Conservation (phyloP, 177 flowering plant genomes). For the Telopea speciosissima region DNA sequence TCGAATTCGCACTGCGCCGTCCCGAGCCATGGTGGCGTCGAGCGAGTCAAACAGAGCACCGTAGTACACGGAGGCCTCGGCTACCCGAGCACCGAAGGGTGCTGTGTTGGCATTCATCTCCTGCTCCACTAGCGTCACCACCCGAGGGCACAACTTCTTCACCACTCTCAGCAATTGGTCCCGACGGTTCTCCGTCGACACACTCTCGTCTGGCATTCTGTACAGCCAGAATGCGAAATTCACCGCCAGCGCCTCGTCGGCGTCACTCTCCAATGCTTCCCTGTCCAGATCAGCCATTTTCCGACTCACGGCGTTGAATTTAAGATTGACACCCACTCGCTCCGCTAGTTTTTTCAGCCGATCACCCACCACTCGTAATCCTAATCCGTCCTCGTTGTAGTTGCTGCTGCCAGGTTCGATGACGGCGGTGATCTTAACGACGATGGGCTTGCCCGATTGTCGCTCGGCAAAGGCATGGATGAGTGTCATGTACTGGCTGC, state of each 20-base stretch:
- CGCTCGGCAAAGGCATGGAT: constrained; percentile 41
- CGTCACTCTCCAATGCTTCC: constrained; percentile 42
- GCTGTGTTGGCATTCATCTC: constrained; percentile 82
- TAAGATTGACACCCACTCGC: constrained; percentile 33
- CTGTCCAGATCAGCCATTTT: constrained; percentile 38
- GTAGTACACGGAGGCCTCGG: constrained; percentile 48
- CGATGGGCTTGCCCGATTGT: constrained; percentile 15
- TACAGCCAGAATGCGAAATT: constrained; percentile 67
- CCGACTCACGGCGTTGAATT: constrained; percentile 23
- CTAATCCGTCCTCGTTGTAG: constrained; percentile 22
- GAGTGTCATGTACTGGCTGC: constrained; percentile 44
- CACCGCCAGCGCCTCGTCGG: constrained; percentile 62
- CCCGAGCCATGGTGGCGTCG: constrained; percentile 42
- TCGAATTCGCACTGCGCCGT: constrained; percentile 31
- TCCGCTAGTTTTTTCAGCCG: constrained; percentile 40
- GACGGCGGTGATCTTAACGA: constrained; percentile 49
- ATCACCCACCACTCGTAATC: constrained; percentile 30
- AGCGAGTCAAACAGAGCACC: constrained; percentile 69
- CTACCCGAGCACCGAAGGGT: constrained; percentile 56
- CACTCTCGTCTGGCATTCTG: constrained; percentile 85
- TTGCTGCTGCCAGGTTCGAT: constrained; percentile 10
- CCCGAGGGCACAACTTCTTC: constrained; percentile 48
- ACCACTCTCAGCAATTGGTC: constrained; percentile 81
- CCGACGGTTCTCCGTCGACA: constrained; percentile 73
- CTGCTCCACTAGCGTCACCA: constrained; percentile 77